Evolutionary conservation across 2,329 filamentous ascomycete genomes (phyloP), one percentile per base, ranked within the genome.

Genomic region (Dothidotthia symphoricarpi): DNA sequence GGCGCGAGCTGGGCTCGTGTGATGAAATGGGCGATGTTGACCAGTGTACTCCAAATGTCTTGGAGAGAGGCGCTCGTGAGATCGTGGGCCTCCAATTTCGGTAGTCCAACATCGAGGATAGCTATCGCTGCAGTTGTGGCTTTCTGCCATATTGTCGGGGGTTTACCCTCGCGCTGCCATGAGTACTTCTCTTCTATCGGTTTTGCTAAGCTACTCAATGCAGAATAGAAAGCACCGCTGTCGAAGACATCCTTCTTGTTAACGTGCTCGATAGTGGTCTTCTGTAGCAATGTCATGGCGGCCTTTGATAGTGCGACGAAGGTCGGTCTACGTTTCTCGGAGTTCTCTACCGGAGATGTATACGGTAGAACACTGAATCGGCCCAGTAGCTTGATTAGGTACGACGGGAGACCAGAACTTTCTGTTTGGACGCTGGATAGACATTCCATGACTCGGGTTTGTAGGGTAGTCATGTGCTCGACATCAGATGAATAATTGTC

Each of bases 271-370:
- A 80, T 66, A 3, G 85, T 71, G 2, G 88, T 68, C 0, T 68
- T 69, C 47, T 85, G 75, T 2, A 94, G 66, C 30, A 88, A 77
- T 2, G 75, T 71, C 76, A 95, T 93, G 41, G 85, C 82, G 14
- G 80, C 80, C 64, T 93, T 95, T 1, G 90, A 88, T 59, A 97
- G 79, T 24, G 93, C 91, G 38, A 98, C 82, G 59, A 89, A 97
- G 0, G 88, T 95, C 6, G 88, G 85, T 39, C 81, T 81, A 34
- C 58, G 59, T 37, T 56, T 63, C 13, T 45, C 43, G 9, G 50
- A 40, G 1, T 42, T 43, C 16, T 45, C 34, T 8, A 41, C 51
- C 5, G 46, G 41, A 12, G 57, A 55, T 0, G 72, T 66, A 51
- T 87, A 90, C 1, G 88, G 84, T 24, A 95, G 71, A 2, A 80